Conservation (phyloP, 2,329 filamentous ascomycete genomes). For the Coleophoma cylindrospora region DNA sequence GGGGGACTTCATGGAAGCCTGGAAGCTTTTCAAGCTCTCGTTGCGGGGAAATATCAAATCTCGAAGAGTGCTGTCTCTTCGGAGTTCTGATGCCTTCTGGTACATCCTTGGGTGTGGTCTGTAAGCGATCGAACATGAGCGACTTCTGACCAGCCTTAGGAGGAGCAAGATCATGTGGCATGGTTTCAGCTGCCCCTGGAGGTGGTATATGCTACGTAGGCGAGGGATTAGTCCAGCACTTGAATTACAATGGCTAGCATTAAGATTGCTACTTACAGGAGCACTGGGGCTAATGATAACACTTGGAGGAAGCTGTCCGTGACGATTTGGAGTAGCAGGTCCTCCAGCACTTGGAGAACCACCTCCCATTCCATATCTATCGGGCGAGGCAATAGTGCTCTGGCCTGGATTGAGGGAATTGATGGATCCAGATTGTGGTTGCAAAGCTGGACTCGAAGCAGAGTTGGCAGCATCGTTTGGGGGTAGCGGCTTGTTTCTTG, state of each 20-base stretch:
- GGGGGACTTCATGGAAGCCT: constrained; percentile 95
- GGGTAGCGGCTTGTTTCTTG: constrained; percentile 75
- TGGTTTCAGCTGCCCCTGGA: constrained; percentile 90
- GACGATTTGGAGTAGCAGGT: constrained; percentile 56
- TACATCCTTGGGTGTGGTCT: constrained; percentile 93
- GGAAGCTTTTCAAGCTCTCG: constrained; percentile 95
- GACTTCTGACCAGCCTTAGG: constrained; percentile 91
- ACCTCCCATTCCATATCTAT: constrained; percentile 37
- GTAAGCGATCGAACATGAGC: constrained; percentile 79
- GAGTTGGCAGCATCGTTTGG: constrained; percentile 39
- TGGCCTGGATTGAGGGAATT: constrained; percentile 22
- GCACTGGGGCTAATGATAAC: constrained; percentile 94
- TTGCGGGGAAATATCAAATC: constrained; percentile 96
- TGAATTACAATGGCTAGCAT: background rate
- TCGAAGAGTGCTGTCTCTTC: constrained; percentile 93
- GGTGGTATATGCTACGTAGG: constrained; percentile 74
- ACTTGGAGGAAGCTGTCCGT: constrained; percentile 68
- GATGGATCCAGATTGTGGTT: constrained; percentile 26
- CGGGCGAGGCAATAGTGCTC: constrained; percentile 24
- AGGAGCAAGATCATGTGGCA: constrained; percentile 94
- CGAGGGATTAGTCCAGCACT: background rate
- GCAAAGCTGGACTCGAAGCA: constrained; percentile 14
- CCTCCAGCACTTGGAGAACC: constrained; percentile 36
- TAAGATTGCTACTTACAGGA: constrained; percentile 56
- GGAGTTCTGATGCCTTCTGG: constrained; percentile 93